Evolutionary conservation across 805 yeast species (phyloP), one percentile per base, ranked within the genome.

Genomic region (Pichia exigua): DNA sequence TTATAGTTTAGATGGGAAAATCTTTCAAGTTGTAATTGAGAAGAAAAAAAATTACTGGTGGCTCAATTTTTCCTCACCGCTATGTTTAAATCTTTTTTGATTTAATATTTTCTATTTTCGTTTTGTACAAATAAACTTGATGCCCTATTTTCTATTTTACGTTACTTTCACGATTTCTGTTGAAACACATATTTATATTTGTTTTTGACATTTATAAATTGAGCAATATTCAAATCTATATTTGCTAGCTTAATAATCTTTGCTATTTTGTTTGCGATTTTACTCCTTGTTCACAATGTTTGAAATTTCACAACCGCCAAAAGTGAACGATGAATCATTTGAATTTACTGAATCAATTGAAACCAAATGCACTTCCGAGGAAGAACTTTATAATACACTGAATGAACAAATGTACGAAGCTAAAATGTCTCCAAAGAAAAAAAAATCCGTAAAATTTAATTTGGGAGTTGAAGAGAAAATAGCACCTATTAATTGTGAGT

Each of bases 141-240:
- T 41, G 49, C 44, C 49, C 49, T 28, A 41, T 47, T 47, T 40
- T 12, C 26, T 21, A 22, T 35, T 24, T 42, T 20, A 17, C n/a
- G 18, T 8, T 35, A 35, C 6, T 35, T 32, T 35, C 17, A 35
- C 7, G 4, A n/a, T 35, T 35, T n/a, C 17, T 5, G 12, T n/a
- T 13, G 17, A 13, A 30, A 12, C 3, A 13, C 13, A 3, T 30
- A 30, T 30, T 30, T 30, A 13, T 30, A 30, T 13, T 30, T 30
- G 35, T 12, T 30, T 30, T 13, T 30, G 3, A 12, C n/a, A 30
- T 15, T 13, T 15, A 13, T 30, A 4, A 4, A 7, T 30, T 30
- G 35, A 30, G 7, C n/a, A 10, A 30, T 3, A 15, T 2, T 30
- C 35, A 30, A 30, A 4, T 30, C 3, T 30, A 11, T 30, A 10